A percentile compares a stretch with the other conserved stretches of the same genome.
Conservation (phyloP, 768 basidiomycete genomes). For the Pulveroboletus sp. region DNA sequence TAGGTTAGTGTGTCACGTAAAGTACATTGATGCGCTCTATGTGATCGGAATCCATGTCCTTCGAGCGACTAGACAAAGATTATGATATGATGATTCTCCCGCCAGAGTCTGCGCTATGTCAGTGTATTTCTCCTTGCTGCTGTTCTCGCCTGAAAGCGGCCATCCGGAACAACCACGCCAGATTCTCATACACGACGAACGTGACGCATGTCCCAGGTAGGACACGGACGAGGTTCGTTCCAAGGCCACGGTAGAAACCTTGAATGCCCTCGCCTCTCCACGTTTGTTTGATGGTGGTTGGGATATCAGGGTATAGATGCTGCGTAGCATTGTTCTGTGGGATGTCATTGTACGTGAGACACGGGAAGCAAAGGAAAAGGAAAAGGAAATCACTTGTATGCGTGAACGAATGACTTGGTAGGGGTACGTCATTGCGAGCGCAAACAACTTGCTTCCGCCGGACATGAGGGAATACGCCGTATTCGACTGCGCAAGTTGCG, state of each 20-base stretch:
- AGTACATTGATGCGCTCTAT: constrained; percentile 13
- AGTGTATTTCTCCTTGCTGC: neutral
- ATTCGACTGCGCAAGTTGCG: constrained; percentile 62
- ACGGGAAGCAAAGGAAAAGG: neutral
- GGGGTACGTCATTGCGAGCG: constrained; percentile 85
- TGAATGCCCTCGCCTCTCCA: constrained; percentile 74
- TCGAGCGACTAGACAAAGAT: constrained; percentile 2
- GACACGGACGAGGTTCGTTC: constrained; percentile 90
- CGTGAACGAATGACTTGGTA: constrained; percentile 96
- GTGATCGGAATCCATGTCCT: neutral
- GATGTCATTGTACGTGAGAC: neutral
- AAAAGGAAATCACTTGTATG: constrained; percentile 61
- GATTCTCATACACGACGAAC: constrained; percentile 94
- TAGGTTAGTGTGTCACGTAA: neutral
- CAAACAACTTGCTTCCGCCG: constrained; percentile 81
- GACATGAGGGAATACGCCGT: constrained; percentile 89
- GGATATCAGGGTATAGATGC: constrained; percentile 78
- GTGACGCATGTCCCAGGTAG: constrained; percentile 97
- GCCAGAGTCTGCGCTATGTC: neutral
- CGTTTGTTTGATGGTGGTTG: constrained; percentile 72
- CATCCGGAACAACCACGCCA: constrained; percentile 76
- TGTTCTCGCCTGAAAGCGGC: constrained; percentile 54
- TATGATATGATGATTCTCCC: constrained; percentile 6
- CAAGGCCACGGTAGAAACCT: constrained; percentile 94
- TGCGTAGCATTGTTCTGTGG: constrained; percentile 61